Evolutionary conservation across 805 yeast genomes (phyloP).

Genomic region (Scheffersomyces ergatensis): DNA sequence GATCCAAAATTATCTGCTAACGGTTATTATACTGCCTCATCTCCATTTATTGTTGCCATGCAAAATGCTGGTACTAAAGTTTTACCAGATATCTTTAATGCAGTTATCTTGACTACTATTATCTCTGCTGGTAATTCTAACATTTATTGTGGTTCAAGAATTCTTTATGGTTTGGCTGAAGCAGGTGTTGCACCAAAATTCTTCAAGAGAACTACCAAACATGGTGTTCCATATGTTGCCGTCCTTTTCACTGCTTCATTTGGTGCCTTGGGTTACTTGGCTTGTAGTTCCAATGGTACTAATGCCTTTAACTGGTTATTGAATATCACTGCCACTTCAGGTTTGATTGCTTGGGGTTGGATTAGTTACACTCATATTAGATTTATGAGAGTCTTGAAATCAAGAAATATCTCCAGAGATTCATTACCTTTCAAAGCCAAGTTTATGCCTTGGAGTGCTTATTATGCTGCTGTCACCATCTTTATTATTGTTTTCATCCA

Average conservation of each 20-base stretch:
- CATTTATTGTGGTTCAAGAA: constrained; percentile 69
- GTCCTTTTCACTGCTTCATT: constrained; percentile 57
- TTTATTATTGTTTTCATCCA: constrained; percentile 63
- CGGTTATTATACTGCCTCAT: constrained; percentile 41
- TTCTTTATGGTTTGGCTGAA: constrained; percentile 63
- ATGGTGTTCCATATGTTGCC: constrained; percentile 62
- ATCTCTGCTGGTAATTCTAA: constrained; percentile 81
- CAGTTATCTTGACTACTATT: constrained; percentile 62
- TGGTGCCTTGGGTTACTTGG: constrained; percentile 65
- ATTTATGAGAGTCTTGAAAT: constrained; percentile 63
- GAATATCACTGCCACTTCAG: constrained; percentile 75
- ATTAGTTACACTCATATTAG: constrained; percentile 64
- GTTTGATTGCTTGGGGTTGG: constrained; percentile 70
- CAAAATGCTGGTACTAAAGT: constrained; percentile 63
- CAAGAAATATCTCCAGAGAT: constrained; percentile 64
- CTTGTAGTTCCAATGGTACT: constrained; percentile 48
- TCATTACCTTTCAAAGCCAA: constrained; percentile 71
- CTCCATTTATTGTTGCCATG: constrained; percentile 76
- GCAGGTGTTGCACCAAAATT: constrained; percentile 55
- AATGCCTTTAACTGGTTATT: constrained; percentile 70
- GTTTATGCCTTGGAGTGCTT: constrained; percentile 67
- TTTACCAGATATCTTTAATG: constrained; percentile 70
- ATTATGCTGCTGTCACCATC: constrained; percentile 57
- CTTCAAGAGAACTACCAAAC: constrained; percentile 46
- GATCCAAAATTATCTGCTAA: constrained; percentile 53